Evolutionary conservation across 1,284 basidiomycete genomes (phyloP), one percentile per base, ranked within the genome.

Genomic region (Cryptococcus amylolentus): DNA sequence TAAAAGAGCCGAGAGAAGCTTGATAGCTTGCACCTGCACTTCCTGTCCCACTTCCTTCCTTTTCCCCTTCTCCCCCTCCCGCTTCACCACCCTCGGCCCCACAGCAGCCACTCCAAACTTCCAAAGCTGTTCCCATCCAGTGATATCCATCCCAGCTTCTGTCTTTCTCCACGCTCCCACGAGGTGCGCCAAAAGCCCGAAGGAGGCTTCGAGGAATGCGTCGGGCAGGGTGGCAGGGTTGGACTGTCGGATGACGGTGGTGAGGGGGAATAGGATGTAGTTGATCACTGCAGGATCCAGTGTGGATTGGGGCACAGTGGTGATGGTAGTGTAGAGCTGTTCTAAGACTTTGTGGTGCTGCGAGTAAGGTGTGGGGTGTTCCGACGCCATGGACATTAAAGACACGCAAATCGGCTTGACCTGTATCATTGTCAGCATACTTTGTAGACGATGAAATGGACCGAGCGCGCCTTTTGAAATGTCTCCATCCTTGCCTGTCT

Each of bases 201-300:
- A 80, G 27, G 91, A 76, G 55, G 83, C 84, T 72, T 93, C 89
- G 52, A 95, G 78, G 26, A 91, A 78, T 63, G 84, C 84, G 68
- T 94, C 88, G 8, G 91, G 88, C 40, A 93, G 85, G 9, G 81
- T 75, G 3, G 81, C 67, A 9, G 86, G 82, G 68, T 91, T 41
- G 14, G 64, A 88, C 35, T 88, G 84, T 51, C 87, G 85, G 23
- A 96, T 81, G 49, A 94, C 84, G 27, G 85, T 84, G 0, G 90
- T 89, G 54, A 96, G 72, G 1, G 93, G 93, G 64, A 91, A 88
- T 76, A 93, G 89, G 37, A 86, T 79, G 74, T 96, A 97, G 52
- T 87, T 86, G 46, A 91, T 83, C 42, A 92, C 80, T n/a, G 83
- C 81, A 0, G 83, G 71, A 1, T 82, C 80, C 37, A 91, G 81